Evolutionary conservation across 257 asterid species (phyloP), one percentile per base, ranked within the genome.

Genomic region (Lycium barbarum): DNA sequence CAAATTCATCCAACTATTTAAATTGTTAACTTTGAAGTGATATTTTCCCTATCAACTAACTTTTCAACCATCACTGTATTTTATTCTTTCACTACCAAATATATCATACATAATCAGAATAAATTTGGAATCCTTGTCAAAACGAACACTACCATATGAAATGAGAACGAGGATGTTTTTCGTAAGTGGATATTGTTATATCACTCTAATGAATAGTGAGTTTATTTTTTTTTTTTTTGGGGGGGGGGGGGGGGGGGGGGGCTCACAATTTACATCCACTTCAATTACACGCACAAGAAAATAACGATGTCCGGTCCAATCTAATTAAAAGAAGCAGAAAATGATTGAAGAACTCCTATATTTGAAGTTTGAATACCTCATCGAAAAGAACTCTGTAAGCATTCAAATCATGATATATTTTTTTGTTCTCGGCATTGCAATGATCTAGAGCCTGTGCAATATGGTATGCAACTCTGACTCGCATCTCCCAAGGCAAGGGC

Each of bases 401-500:
- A 90, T 95, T 95, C 86, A 95, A 89, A 70, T 95, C 97, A 58
- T 95, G 99, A 90, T 95, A 95, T 70, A 95, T 90, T 86, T 91
- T 95, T 74, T 90, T 87, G 87, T 95, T 95, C 87, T 92, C 97
- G 78, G 91, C 68, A 83, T 88, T 89, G 92, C 97, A 94, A 85
- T 94, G 97, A 66, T 93, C 95, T 67, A 95, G 95, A 85, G 98
- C 99, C 85, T 94, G 94, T 35, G 95, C 97, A 59, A 95, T 91
- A 73, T 95, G 91, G 90, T 84, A 83, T 65, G 99, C 93, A 87
- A 92, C 94, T 94, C 97, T 92, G 79, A 94, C 91, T 53, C 98
- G 95, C 99, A 94, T 95, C 89, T 93, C 99, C 99, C 99, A 95
- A 53, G 94, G 97, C 87, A 94, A 90, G 40, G 99, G 99, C 79